Base-by-base conservation (phyloP, 352 stramenopile species). In the Saprolegnia parasitica region DNA sequence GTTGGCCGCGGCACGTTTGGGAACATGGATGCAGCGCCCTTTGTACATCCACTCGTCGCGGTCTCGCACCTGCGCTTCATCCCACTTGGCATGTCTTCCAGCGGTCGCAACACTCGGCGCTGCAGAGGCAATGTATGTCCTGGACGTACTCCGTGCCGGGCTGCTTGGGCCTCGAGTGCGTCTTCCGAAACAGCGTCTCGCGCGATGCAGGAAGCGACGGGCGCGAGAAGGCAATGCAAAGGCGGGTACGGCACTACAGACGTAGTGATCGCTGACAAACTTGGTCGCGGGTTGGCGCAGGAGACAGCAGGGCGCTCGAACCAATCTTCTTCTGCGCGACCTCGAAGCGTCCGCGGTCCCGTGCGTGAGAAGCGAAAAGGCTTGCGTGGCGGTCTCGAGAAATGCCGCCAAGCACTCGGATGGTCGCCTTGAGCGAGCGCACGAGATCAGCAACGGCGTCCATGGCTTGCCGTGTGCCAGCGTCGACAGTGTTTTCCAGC, bases 61-160 rank as follows among this genome's bases (percentile, higher is more conserved):
- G 42, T 49, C 42, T 15, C 42, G 42, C 42, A 49, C 1, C 18
- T 49, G 42, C 42, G 18, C 18, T 8, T 49, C 42, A 8, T 49
- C 42, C 42, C 42, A 49, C 3, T n/a, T 49, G 13, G 42, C 42
- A 49, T 8, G 42, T 49, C 42, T 49, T 42, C 58, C 58, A 67
- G 11, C 50, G 49, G 21, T 42, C 56, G 45, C 58, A 67, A 39
- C 56, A 67, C 58, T 67, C 39, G 32, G 50, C 20, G 13, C n/a
- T 32, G 58, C 58, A 67, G 40, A 40, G n/a, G 45, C 58, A 67
- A 2, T 39, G 56, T 39, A 67, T 67, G 42, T 67, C 29, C n/a
- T n/a, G n/a, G n/a, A n/a, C n/a, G n/a, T n/a, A n/a, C n/a, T n/a
- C n/a, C n/a, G n/a, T 55, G 37, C 42, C 42, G 10, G 13, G 3